Base-by-base conservation (phyloP, 768 basidiomycete species). In the Paxillus rubicundulus region DNA sequence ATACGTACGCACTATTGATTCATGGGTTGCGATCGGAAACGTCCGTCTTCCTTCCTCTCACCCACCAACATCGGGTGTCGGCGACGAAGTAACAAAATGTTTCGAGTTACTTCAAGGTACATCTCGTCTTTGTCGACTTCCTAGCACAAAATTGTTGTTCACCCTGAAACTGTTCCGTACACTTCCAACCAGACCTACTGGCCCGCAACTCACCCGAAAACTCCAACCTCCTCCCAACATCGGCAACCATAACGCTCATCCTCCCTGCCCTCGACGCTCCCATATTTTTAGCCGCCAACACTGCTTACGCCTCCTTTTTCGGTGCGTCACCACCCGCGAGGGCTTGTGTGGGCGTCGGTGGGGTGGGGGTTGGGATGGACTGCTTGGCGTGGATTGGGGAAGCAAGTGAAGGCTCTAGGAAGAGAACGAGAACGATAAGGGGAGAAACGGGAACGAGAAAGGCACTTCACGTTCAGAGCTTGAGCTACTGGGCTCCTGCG, bases 401-500 rank as follows among this genome's bases (percentile, higher is more conserved):
- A 43, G 71, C 5, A 12, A 43, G 27, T 48, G 53, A 45, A 20
- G 21, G 16, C 21, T 4, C 13, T 21, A 37, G 18, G 28, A 36
- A 20, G 72, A 72, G 48, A 50, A 32, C 20, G 37, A 41, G 4
- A 38, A 48, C 4, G 36, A 46, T 50, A 30, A 53, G 34, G 20
- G 64, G 66, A 27, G 77, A 78, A 62, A 57, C 51, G 9, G 63
- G 51, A 17, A 44, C 63, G 6, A 74, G 95, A 40, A 82, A 82
- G 50, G 86, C 91, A 0, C 75, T 98, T 41, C 97, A 99, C 64
- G 97, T 99, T 2, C 97, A 98, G 70, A 81, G 94, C 9, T 64
- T 98, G 56, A 98, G 96, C 69, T 98, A 98, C 64, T 99, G 97
- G 97, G 97, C 95, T 24, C 94, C 97, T 12, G 97, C 97, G 9